Evolutionary conservation across 768 basidiomycete species (phyloP).

Genomic region (Lactarius sanguifluus): DNA sequence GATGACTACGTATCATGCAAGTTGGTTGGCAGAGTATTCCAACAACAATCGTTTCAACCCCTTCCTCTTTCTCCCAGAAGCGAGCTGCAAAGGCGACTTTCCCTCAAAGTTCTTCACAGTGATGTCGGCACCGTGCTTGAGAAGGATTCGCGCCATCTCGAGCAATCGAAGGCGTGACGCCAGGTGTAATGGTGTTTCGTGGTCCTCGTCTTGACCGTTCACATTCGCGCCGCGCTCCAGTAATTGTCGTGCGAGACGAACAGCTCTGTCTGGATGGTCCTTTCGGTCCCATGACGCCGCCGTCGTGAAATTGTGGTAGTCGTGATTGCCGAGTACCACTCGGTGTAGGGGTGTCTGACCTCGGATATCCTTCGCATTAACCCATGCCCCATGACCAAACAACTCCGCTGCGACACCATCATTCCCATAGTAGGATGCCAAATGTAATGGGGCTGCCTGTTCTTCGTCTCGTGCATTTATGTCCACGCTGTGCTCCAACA

Average conservation of each 20-base stretch:
- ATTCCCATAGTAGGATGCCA: background rate
- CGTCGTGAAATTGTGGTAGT: background rate
- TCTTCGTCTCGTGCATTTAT: background rate
- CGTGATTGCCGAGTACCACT: background rate
- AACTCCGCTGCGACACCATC: background rate
- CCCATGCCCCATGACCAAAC: background rate
- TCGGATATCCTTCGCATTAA: background rate
- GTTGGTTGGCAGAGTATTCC: background rate
- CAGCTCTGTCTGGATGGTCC: background rate
- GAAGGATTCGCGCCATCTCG: background rate
- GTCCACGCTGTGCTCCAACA: background rate
- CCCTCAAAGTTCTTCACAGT: background rate
- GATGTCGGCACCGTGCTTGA: background rate
- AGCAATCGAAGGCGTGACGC: background rate
- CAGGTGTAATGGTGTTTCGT: background rate
- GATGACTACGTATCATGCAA: background rate
- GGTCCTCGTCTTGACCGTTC: background rate
- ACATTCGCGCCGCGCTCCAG: background rate
- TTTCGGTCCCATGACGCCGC: background rate
- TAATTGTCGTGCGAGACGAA: background rate
- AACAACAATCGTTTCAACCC: background rate
- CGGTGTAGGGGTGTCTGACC: background rate
- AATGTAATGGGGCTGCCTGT: background rate
- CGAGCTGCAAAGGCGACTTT: background rate
- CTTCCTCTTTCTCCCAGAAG: background rate